Percentiles rank a stretch among this genome's conserved stretches.
These are phyloP conservation scores for Chondrostereum purpureum DNA, from an alignment of 1,284 basidiomycete genomes.

Conservation along the genomic window DNA sequence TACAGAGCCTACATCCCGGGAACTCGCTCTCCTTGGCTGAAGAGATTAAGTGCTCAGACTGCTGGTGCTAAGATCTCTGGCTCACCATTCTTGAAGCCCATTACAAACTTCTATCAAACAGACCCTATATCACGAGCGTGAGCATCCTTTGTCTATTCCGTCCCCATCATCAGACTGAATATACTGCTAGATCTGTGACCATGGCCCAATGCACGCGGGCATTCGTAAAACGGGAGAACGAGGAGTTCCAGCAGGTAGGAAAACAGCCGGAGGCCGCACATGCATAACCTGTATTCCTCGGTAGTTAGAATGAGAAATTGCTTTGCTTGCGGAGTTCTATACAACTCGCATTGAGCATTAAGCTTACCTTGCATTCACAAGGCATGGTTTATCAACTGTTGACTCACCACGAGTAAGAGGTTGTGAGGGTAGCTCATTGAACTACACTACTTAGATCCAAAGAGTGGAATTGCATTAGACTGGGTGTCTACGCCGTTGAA, in stretches of 20 bases:
- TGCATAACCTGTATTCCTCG: too few relatives aligned
- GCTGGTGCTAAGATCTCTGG: constrained; percentile 53
- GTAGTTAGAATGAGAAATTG: too few relatives aligned
- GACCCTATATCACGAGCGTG: constrained; percentile 83
- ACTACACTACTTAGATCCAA: too few relatives aligned
- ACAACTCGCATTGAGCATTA: too few relatives aligned
- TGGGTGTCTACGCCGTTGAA: too few relatives aligned
- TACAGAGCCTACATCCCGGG: constrained; percentile 72
- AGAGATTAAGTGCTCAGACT: constrained; percentile 47
- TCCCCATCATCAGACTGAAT: constrained; percentile 4
- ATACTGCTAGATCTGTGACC: constrained; percentile 60
- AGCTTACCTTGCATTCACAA: too few relatives aligned
- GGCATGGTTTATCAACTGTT: too few relatives aligned
- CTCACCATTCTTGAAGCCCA: constrained; percentile 71
- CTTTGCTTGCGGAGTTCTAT: too few relatives aligned
- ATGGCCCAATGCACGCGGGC: constrained; percentile 82
- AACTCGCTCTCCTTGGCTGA: constrained; percentile 69
- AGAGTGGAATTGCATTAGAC: too few relatives aligned
- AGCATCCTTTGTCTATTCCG: constrained; percentile 27
- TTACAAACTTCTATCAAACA: constrained; percentile 95
- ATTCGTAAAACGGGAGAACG: constrained; percentile 63
- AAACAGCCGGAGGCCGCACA: constrained; percentile 35
- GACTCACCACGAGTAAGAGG: too few relatives aligned
- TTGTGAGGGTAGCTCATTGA: too few relatives aligned
- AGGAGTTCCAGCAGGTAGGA: constrained; percentile 31